Conservation (phyloP, 805 yeast species). For the Schwanniomyces yamadae region DNA sequence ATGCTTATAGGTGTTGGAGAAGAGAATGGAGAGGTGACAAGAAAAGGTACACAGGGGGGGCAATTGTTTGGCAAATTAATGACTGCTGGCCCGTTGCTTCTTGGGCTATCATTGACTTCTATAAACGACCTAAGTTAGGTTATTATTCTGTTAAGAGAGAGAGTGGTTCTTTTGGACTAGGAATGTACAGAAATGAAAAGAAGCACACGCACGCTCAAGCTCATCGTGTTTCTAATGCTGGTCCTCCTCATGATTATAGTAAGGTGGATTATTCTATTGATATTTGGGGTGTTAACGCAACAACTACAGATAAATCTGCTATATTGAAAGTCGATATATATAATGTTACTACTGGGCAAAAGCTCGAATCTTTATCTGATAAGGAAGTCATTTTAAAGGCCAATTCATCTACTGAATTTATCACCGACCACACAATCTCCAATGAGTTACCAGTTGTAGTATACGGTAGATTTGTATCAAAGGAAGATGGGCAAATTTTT, state of each 20-base stretch:
- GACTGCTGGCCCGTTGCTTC: slow-evolving; percentile 55
- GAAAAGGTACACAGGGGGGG: slow-evolving; percentile 41
- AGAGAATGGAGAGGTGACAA: slow-evolving; percentile 42
- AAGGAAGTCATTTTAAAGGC: slow-evolving; percentile 15
- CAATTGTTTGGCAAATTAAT: slow-evolving; percentile 54
- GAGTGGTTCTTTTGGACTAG: slow-evolving; percentile 29
- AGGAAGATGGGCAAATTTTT: slow-evolving; percentile 16
- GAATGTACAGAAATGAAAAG: slow-evolving; percentile 28
- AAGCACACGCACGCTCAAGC: slow-evolving; percentile 8
- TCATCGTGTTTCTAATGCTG: slow-evolving; percentile 7
- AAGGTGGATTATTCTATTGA: slow-evolving; percentile 27
- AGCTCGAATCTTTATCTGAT: slow-evolving; percentile 12
- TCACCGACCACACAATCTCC: slow-evolving; percentile 13
- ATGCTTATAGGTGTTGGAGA: slow-evolving; percentile 48
- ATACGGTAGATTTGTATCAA: slow-evolving; percentile 13
- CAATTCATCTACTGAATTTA: slow-evolving; percentile 33
- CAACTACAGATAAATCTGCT: slow-evolving; percentile 17
- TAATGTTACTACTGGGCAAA: slow-evolving; percentile 31
- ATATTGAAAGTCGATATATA: slow-evolving; percentile 25
- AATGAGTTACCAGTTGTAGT: slow-evolving; percentile 16
- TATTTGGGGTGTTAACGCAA: slow-evolving; percentile 42
- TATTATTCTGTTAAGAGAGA: slow-evolving; percentile 50
- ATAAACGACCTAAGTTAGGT: slow-evolving; percentile 43
- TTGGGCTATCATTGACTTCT: slow-evolving; percentile 50
- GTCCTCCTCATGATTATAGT: slow-evolving; percentile 25